Conservation (phyloP, 352 stramenopile species). For the Nothophytophthora sp. region DNA sequence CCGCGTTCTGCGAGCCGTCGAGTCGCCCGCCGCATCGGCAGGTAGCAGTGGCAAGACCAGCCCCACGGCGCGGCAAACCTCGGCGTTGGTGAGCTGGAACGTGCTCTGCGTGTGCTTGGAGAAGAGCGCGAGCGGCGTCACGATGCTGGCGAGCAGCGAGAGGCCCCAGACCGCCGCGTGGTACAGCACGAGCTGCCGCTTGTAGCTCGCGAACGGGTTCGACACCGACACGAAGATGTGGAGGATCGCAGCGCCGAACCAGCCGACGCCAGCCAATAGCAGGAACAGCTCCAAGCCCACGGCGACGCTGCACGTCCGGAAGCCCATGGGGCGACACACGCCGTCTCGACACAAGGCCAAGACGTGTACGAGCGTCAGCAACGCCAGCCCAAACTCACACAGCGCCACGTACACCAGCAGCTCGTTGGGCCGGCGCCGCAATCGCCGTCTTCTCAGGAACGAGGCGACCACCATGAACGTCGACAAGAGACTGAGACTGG, state of each 20-base stretch:
- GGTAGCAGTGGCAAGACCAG: conserved; percentile 55
- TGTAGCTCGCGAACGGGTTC: conserved; percentile 79
- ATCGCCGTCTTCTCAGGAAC: conserved; percentile 39
- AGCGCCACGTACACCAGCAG: conserved; percentile 64
- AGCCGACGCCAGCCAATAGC: conserved; percentile 57
- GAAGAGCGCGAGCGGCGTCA: conserved; percentile 48
- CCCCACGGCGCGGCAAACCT: conserved; percentile 53
- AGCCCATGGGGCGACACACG: conserved; percentile 36
- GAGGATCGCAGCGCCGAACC: conserved; percentile 71
- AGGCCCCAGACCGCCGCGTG: conserved; percentile 54
- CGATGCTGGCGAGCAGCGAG: conserved; percentile 42
- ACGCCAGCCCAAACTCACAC: conserved; percentile 56
- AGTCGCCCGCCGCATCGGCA: conserved; percentile 23
- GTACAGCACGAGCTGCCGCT: conserved; percentile 54
- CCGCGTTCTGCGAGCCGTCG: conserved; percentile 1
- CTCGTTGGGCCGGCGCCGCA: conserved; percentile 58
- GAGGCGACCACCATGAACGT: conserved; percentile 53
- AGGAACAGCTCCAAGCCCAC: conserved; percentile 61
- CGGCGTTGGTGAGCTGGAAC: conserved; percentile 41
- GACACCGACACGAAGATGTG: conserved; percentile 75
- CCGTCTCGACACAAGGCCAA: conserved; percentile 44
- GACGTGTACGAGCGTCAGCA: conserved; percentile 47
- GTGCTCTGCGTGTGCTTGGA: conserved; percentile 28
- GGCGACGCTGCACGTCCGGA: conserved; percentile 36
- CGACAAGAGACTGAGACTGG: conserved; percentile 51